Base-by-base conservation (phyloP, 768 basidiomycete genomes). In the Podaxis rugospora region DNA sequence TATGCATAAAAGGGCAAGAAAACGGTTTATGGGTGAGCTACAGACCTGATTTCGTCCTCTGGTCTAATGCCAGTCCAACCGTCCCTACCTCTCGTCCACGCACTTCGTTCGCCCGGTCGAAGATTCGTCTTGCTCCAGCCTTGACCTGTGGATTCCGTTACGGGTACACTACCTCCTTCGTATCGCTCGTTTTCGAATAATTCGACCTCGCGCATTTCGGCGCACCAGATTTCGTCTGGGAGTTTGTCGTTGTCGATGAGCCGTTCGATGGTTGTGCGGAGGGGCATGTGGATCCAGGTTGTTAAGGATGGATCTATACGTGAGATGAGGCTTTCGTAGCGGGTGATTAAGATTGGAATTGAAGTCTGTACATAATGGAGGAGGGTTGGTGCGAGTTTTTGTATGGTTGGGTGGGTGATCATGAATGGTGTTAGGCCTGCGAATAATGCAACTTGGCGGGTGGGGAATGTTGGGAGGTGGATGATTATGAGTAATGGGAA, bases 161-260 rank as follows among this genome's bases (percentile, higher is more conserved):
- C 51, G 5, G 55, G 32, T 5, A 14, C 13, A 21, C 16, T 47
- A 35, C 60, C 44, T 7, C 32, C 32, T 9, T 54, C 59, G 39
- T 81, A 87, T 16, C 92, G 78, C 69, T 93, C 89, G 71, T 92
- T 93, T 76, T 93, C 92, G 77, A 83, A 93, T 23, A 93, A 68
- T 70, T 90, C 88, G 14, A 93, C 89, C 36, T 85, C 81, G 5
- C 83, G 71, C 73, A 87, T 78, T 67, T 88, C 83, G 1, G 86
- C 76, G 0, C 72, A 75, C 89, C 90, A 92, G 47, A 83, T 83
- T 28, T 67, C 72, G 66, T 92, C 88, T 5, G 78, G 75, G 2
- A 93, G 79, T 10, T 74, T 76, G 63, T 92, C 88, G 63, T 93
- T 76, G 65, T 93, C 88, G 21, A 86, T 66, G 1, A 85, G 46